phyloP scores from a whole-genome alignment of 176 grass and related monocot species.

The Oryza brachyantha region DNA sequence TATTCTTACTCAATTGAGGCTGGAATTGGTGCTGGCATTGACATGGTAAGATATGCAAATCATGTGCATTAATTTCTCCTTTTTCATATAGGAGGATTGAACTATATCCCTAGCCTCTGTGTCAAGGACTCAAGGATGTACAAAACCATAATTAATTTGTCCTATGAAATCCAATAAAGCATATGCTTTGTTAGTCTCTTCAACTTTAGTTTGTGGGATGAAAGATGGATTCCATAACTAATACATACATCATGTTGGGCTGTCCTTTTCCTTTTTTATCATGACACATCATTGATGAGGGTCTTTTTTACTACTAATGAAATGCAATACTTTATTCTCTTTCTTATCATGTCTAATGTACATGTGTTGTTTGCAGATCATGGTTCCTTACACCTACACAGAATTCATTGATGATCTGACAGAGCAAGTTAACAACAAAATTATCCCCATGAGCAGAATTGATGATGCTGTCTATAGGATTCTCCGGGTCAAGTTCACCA shows the following conservation, averaged over 20 bases:
- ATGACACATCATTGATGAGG: background rate
- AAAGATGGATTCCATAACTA: background rate
- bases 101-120: background rate
- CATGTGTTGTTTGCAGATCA: constrained; percentile 43
- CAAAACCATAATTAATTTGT: background rate
- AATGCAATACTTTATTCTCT: background rate
- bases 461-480: constrained; percentile 67
- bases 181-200: background rate
- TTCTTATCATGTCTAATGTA: background rate
- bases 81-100: background rate
- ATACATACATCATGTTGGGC: background rate
- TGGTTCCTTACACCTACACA: constrained; percentile 61
- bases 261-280: background rate
- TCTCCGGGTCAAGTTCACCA: constrained; percentile 73
- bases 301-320: background rate
- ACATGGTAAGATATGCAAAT: constrained; percentile 46
- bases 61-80: background rate
- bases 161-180: background rate
- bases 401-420: constrained; percentile 63
- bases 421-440: constrained; percentile 50
- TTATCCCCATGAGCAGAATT: constrained; percentile 78
- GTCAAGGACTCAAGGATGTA: background rate
- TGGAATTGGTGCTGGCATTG: constrained; percentile 59
- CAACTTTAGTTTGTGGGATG: background rate
- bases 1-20: constrained; percentile 67